Percentiles rank a stretch among this genome's conserved stretches.
phyloP scores from a whole-genome alignment of 192 early-diverging fungal genomes.

The Funneliformis geosporum region DNA sequence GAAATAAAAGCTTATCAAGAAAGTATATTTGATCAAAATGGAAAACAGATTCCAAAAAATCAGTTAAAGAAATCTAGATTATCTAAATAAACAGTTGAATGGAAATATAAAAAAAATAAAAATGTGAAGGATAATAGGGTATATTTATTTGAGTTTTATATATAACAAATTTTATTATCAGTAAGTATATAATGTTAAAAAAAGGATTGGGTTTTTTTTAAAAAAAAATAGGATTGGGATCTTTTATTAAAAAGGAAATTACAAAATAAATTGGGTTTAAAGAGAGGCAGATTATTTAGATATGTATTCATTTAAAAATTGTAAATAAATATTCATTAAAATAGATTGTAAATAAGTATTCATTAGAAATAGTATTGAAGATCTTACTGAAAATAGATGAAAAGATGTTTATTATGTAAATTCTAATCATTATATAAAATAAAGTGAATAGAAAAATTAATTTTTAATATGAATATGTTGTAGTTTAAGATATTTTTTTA shows the following conservation, averaged over 20 bases:
- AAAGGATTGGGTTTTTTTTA: no score
- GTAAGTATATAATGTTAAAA: no score
- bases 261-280: no score
- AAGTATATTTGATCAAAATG: neutral
- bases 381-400: neutral
- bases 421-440: neutral
- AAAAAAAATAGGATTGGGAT: no score
- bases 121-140: neutral
- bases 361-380: no score
- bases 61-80: neutral
- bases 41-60: neutral
- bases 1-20: neutral
- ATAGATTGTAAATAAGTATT: no score
- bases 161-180: no score
- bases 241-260: no score
- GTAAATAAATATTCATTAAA: no score
- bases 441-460: neutral
- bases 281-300: no score
- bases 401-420: neutral
- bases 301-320: no score
- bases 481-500: neutral
- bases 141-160: conserved; percentile 1
- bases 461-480: neutral
- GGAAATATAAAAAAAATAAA: neutral
- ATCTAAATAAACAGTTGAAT: neutral